Base-by-base conservation (phyloP, 148 eudicot genomes). In the Nyssa sinensis region DNA sequence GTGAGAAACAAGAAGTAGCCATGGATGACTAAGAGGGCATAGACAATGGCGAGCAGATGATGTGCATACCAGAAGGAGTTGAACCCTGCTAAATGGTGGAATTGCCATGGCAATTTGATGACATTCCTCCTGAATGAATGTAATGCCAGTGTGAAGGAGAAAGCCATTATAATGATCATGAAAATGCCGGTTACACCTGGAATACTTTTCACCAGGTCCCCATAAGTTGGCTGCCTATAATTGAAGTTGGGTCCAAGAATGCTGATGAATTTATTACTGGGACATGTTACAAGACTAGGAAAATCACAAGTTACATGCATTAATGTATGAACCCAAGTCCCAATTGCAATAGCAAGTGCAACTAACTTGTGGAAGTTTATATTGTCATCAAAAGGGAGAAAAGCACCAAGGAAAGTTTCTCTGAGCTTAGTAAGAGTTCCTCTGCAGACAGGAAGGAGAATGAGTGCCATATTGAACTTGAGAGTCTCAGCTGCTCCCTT, bases 21-120 rank as follows among this genome's bases (percentile, higher is more conserved):
- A 82, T 96, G 99, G 75, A 89, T 33, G 72, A 85, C 37, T 73
- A 96, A 77, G 74, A 96, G 93, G 62, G 76, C 68, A 57, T 91
- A 96, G 31, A 87, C 93, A 35, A 96, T 47, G 23, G 79, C 82
- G 28, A 93, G 84, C 80, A 96, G 68, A 81, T 96, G 99, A 71
- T 93, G 99, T 0, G 98, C 89, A 74, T 93, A 93, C 98, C 98
- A 96, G 49, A 96, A 96, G 61, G 95, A 81, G 80, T 93, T 96
- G 57, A 96, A 96, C 61, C 99, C 99, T 4, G 98, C 98, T 80
- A 96, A 75, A 41, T 81, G 78, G 69, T 77, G 83, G 53, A 96
- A 88, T 10, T 88, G 93, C 88, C 83, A 77, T 4, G 91, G 91
- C 78, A 96, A 79, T 78, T 89, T 93, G 61, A 96, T 75, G 11